Percentiles rank a stretch among this genome's conserved stretches.
Evolutionary conservation across 192 early-diverging fungal species (phyloP).

Genomic region (Paraglomus brasilianum): DNA sequence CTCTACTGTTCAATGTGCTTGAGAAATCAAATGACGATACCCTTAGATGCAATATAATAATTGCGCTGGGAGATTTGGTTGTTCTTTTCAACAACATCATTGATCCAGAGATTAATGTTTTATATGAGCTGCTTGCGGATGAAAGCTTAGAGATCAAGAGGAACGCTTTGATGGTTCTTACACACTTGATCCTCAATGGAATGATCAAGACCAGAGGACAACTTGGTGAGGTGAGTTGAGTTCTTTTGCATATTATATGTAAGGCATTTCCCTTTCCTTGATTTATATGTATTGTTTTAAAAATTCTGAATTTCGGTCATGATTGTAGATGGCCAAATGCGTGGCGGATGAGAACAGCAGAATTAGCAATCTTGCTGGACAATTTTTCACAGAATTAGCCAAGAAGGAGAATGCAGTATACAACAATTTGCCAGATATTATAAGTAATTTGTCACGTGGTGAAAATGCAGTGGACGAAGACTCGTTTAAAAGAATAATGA

Average conservation of each 20-base stretch:
- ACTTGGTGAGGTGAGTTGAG: constrained; percentile 63
- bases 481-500: constrained; percentile 87
- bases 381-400: constrained; percentile 95
- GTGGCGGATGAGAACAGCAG: constrained; percentile 84
- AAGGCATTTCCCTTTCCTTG: no score
- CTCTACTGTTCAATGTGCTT: constrained; percentile 86
- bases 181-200: constrained; percentile 96
- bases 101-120: constrained; percentile 92
- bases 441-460: constrained; percentile 81
- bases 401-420: constrained; percentile 98
- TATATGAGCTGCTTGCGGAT: constrained; percentile 92
- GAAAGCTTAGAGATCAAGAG: constrained; percentile 81
- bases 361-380: constrained; percentile 87
- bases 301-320: no score
- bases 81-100: constrained; percentile 97
- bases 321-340: constrained; percentile 85
- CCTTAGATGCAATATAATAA: constrained; percentile 92
- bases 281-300: no score
- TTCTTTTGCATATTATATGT: no score
- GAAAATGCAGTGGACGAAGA: constrained; percentile 73
- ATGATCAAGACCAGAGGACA: constrained; percentile 99
- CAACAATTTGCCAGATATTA: constrained; percentile 99
- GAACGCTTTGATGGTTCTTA: constrained; percentile 98
- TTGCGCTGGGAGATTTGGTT: constrained; percentile 97
- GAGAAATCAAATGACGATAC: constrained; percentile 79